A percentile compares a stretch with the other conserved stretches of the same genome.
Evolutionary conservation across 352 stramenopile species (phyloP).

Genomic region (Phytopythium litorale): DNA sequence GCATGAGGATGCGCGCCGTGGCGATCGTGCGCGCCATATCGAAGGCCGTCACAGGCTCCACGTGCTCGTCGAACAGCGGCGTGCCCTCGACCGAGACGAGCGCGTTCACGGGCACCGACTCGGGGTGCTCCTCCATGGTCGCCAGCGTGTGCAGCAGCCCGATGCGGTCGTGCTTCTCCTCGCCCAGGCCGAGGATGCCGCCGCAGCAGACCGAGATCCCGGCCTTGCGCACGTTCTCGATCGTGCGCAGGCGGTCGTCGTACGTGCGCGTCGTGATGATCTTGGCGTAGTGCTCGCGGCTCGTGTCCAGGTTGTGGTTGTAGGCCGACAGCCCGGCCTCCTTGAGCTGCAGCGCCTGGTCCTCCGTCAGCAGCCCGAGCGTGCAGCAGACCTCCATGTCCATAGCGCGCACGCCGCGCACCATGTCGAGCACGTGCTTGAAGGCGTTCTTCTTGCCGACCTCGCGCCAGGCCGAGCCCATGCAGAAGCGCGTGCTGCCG

Average conservation of each 20-base stretch:
- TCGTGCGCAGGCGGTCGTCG: slow-evolving; percentile 95
- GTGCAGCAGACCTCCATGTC: slow-evolving; percentile 96
- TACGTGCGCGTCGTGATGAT: slow-evolving; percentile 96
- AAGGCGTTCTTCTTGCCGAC: slow-evolving; percentile 99
- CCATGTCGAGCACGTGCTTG: slow-evolving; percentile 97
- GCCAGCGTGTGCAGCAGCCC: slow-evolving; percentile 94
- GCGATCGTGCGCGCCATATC: slow-evolving; percentile 98
- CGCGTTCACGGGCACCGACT: slow-evolving; percentile 97
- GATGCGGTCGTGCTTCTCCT: slow-evolving; percentile 93
- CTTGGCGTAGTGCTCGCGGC: slow-evolving; percentile 96
- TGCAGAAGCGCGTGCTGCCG: slow-evolving; percentile 97
- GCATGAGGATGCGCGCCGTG: slow-evolving; percentile 96
- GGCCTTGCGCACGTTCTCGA: slow-evolving; percentile 96
- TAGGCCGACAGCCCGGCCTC: slow-evolving; percentile 97
- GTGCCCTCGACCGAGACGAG: slow-evolving; percentile 95
- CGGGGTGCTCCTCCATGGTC: slow-evolving; percentile 94
- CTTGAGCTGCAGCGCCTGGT: slow-evolving; percentile 96
- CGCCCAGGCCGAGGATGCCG: slow-evolving; percentile 96
- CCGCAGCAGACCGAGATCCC: slow-evolving; percentile 97
- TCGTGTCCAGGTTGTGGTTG: slow-evolving; percentile 99
- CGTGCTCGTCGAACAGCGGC: slow-evolving; percentile 90
- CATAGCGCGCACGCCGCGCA: slow-evolving; percentile 89
- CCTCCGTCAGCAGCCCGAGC: slow-evolving; percentile 95
- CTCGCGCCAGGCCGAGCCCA: slow-evolving; percentile 97
- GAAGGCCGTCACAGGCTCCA: slow-evolving; percentile 89